Percentiles rank a stretch among this genome's conserved stretches.
Evolutionary conservation across 1,284 basidiomycete species (phyloP).

Genomic region (Malassezia globosa): DNA sequence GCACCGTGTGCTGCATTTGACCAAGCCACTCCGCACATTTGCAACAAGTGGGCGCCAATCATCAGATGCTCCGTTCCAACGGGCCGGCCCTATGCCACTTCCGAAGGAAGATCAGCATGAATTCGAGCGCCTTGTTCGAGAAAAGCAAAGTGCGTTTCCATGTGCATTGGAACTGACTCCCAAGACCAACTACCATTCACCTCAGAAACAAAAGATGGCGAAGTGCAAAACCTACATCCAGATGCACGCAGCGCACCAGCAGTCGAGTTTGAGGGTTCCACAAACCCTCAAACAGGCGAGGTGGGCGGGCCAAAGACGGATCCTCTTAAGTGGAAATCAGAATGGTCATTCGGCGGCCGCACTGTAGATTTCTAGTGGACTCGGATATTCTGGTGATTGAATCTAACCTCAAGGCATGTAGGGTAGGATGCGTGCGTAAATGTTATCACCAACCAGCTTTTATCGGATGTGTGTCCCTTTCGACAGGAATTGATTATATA

Average conservation of each 20-base stretch:
- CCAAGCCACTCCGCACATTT: too few species aligned
- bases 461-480: too few species aligned
- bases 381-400: too few species aligned
- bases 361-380: slow-evolving; percentile 42
- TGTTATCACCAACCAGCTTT: too few species aligned
- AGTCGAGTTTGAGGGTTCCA: slow-evolving; percentile 52
- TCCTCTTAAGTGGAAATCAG: slow-evolving; percentile 49
- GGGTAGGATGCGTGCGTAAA: too few species aligned
- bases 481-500: too few species aligned
- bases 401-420: too few species aligned
- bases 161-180: neutral
- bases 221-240: slow-evolving; percentile 34
- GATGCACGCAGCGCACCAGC: slow-evolving; percentile 45
- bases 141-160: slow-evolving; percentile 34
- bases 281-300: slow-evolving; percentile 54
- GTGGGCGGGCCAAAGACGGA: slow-evolving; percentile 54
- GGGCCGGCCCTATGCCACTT: slow-evolving; percentile 46
- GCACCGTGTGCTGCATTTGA: too few species aligned
- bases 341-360: slow-evolving; percentile 46
- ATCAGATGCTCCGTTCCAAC: slow-evolving; percentile 30
- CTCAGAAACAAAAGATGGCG: slow-evolving; percentile 3
- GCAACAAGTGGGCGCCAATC: too few species aligned
- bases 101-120: slow-evolving; percentile 48
- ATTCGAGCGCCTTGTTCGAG: slow-evolving; percentile 47
- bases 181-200: slow-evolving; percentile 17